These are phyloP conservation scores for Fusarium redolens DNA, from an alignment of 2,329 filamentous ascomycete genomes.

Conservation along the genomic window DNA sequence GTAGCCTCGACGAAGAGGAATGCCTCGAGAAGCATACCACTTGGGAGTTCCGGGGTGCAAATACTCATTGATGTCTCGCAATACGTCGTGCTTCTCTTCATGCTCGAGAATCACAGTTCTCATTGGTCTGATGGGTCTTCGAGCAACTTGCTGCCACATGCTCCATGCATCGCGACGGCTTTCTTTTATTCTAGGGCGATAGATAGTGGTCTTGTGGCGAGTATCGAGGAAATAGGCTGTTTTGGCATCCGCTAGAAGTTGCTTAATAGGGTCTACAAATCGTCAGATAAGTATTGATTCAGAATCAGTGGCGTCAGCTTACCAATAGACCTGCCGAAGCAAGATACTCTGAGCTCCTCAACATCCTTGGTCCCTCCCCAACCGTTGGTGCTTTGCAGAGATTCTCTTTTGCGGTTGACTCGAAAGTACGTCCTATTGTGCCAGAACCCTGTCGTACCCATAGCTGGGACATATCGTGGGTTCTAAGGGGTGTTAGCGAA, in stretches of 20 bases:
- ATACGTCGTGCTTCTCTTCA: constrained; percentile 71
- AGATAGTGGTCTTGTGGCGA: constrained; percentile 68
- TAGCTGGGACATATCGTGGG: constrained; percentile 65
- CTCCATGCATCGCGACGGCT: constrained; percentile 57
- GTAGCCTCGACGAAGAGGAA: constrained; percentile 81
- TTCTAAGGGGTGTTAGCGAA: constrained; percentile 45
- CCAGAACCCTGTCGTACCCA: constrained; percentile 67
- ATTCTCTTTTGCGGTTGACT: constrained; percentile 59
- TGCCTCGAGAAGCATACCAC: constrained; percentile 81
- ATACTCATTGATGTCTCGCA: constrained; percentile 82
- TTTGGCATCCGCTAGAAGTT: constrained; percentile 65
- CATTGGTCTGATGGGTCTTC: constrained; percentile 76
- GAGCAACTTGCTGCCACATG: constrained; percentile 67
- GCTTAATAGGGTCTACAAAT: constrained; percentile 62
- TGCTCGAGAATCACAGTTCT: constrained; percentile 79
- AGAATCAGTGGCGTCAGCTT: neutral
- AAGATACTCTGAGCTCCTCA: constrained; percentile 65
- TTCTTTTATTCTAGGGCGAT: constrained; percentile 61
- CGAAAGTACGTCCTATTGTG: constrained; percentile 63
- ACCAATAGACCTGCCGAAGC: constrained; percentile 61
- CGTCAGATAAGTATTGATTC: neutral
- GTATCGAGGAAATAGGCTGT: constrained; percentile 63
- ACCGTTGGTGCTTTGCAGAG: constrained; percentile 48
- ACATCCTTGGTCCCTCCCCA: constrained; percentile 60
- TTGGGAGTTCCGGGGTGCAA: constrained; percentile 74